Base-by-base conservation (phyloP, 2,329 filamentous ascomycete species). In the Fusarium nelsonii region DNA sequence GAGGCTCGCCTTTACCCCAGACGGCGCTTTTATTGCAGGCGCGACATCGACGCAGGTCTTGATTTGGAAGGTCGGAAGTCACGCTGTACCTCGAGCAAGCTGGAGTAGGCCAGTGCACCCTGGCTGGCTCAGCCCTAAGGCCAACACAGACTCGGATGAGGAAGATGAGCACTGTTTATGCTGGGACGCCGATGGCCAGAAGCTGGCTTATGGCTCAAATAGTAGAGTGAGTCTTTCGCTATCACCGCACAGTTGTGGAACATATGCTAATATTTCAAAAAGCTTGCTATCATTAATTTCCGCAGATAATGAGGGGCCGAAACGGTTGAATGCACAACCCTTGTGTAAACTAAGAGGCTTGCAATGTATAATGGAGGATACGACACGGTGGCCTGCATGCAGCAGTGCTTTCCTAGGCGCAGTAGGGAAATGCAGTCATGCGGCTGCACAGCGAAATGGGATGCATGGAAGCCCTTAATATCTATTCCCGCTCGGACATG, bases 21-120 rank as follows among this genome's bases (percentile, higher is more conserved):
- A 90, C 63, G 88, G 88, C 3, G 84, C 84, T 20, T 89, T 89
- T 68, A 84, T 91, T 52, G 88, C 88, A 1, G 88, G 87, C 6
- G 88, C 87, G 7, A 90, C 88, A 1, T 83, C 83, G 20, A 84
- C 85, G 34, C 83, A 82, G 58, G 86, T 90, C 15, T 78, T 90
- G 39, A 89, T 91, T 45, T 91, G 88, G 87, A 90, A 89, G 73
- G 84, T 90, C 14, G 87, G 85, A 63, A 88, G 88, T 53, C 81
- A 85, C 45, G 79, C 81, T 28, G 82, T 88, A 45, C 88, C 88
- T 6, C 82, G 86, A 45, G 88, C 88, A 16, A 87, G 82, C 72
- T 91, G 88, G 88, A 85, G 81, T 62, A 80, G 86, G 63, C 79
- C 82, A 28, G 80, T 83, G 11, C 86, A 89, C 68, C 80, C 83